These are phyloP conservation scores for Sporothrix curviconia DNA, from an alignment of 2,329 filamentous ascomycete genomes.

Conservation along the genomic window DNA sequence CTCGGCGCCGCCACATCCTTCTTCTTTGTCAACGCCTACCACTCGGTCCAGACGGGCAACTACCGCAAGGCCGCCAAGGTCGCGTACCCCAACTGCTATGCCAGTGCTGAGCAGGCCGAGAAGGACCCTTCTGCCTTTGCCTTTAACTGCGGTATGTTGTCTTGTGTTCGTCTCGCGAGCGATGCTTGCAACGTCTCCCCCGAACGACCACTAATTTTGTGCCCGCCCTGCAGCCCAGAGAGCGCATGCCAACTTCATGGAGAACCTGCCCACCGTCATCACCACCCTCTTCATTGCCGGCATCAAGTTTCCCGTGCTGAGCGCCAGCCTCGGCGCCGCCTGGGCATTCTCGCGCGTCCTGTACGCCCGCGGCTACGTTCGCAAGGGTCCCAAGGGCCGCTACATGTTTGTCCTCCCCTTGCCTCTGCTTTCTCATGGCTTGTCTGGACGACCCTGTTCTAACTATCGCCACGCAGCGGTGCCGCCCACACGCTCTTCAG, in stretches of 20 bases:
- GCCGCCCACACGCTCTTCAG: constrained; percentile 30
- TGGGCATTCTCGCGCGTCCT: constrained; percentile 48
- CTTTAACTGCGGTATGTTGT: constrained; percentile 54
- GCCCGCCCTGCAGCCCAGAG: constrained; percentile 48
- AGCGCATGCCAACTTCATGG: constrained; percentile 57
- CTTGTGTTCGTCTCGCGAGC: not conserved
- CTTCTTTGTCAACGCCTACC: constrained; percentile 51
- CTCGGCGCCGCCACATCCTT: constrained; percentile 50
- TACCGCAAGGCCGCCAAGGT: constrained; percentile 49
- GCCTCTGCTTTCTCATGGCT: not conserved
- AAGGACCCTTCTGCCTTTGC: constrained; percentile 47
- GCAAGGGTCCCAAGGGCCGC: constrained; percentile 40
- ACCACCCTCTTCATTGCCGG: constrained; percentile 50
- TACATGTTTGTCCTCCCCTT: constrained; percentile 25
- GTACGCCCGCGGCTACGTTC: constrained; percentile 51
- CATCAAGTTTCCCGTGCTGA: constrained; percentile 44
- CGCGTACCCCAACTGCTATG: constrained; percentile 53
- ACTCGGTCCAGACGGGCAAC: constrained; percentile 40
- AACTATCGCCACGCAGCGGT: constrained; percentile 29
- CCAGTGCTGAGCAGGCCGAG: constrained; percentile 44
- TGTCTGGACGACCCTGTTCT: not conserved
- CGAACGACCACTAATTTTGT: not conserved
- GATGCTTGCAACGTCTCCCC: too few species aligned
- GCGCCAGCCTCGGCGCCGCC: constrained; percentile 41
- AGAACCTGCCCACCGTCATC: constrained; percentile 51